Conservation (phyloP, 257 asterid species). For the Salvia rosmarinus region DNA sequence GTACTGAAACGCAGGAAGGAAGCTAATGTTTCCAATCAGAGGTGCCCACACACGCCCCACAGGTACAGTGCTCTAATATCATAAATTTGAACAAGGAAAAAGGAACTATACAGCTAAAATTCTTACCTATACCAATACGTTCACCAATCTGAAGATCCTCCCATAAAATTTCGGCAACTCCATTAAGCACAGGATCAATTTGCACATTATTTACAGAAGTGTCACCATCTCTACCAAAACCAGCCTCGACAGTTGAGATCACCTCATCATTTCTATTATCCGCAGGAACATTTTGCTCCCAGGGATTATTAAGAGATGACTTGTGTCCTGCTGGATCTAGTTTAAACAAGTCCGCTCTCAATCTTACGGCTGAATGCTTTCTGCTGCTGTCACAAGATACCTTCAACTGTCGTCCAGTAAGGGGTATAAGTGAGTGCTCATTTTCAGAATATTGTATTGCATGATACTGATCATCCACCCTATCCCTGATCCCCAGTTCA, state of each 20-base stretch:
- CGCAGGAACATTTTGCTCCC: slow-evolving; percentile 39
- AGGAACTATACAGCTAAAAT: slow-evolving; percentile 5
- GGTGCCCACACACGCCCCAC: background rate
- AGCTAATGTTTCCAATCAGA: slow-evolving; percentile 9
- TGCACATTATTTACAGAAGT: slow-evolving; percentile 51
- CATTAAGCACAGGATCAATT: slow-evolving; percentile 64
- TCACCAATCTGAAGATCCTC: slow-evolving; percentile 97
- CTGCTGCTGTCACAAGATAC: slow-evolving; percentile 27
- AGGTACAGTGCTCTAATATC: slow-evolving; percentile 3
- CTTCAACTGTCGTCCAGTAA: slow-evolving; percentile 49
- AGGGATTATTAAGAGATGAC: slow-evolving; percentile 37
- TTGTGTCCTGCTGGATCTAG: slow-evolving; percentile 33
- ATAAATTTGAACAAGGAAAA: slow-evolving; percentile 21
- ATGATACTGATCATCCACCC: slow-evolving; percentile 40
- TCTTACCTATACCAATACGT: slow-evolving; percentile 93
- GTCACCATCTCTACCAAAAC: slow-evolving; percentile 34
- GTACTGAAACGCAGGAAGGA: background rate
- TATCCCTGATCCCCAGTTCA: slow-evolving; percentile 38
- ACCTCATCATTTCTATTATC: slow-evolving; percentile 41
- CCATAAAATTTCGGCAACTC: slow-evolving; percentile 93
- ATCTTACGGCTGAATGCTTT: slow-evolving; percentile 37
- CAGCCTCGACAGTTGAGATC: slow-evolving; percentile 36
- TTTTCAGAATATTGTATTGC: slow-evolving; percentile 36
- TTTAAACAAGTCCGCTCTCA: slow-evolving; percentile 42
- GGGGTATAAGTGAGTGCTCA: slow-evolving; percentile 53